Conservation (phyloP, 768 basidiomycete genomes). For the Hericium rajendrae region DNA sequence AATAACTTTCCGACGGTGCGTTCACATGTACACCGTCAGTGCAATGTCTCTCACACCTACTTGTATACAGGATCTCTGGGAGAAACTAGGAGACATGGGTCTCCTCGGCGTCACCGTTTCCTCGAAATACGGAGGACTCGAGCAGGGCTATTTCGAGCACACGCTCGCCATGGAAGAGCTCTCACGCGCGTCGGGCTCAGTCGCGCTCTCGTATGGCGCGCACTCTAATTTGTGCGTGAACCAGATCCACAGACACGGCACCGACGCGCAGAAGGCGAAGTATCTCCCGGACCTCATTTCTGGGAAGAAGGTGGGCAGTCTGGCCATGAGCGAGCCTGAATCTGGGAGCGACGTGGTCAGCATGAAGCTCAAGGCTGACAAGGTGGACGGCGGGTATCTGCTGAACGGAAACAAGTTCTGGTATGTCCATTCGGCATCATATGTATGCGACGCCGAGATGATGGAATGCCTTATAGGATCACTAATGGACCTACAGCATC, state of each 20-base stretch:
- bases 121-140: slow-evolving; percentile 73
- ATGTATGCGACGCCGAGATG: background rate
- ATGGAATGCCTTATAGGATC: slow-evolving; percentile 46
- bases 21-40: background rate
- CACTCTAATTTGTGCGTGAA: slow-evolving; percentile 81
- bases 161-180: slow-evolving; percentile 93
- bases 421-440: slow-evolving; percentile 31
- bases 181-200: slow-evolving; percentile 83
- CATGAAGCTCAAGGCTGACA: slow-evolving; percentile 79
- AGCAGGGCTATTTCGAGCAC: slow-evolving; percentile 78
- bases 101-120: slow-evolving; percentile 81
- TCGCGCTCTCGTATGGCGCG: slow-evolving; percentile 86
- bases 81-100: slow-evolving; percentile 88
- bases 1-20: slow-evolving; percentile 74
- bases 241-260: slow-evolving; percentile 75
- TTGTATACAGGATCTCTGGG: slow-evolving; percentile 61
- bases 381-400: slow-evolving; percentile 63
- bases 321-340: slow-evolving; percentile 93
- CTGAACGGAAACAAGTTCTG: slow-evolving; percentile 93
- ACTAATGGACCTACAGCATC: slow-evolving; percentile 91
- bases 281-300: slow-evolving; percentile 75
- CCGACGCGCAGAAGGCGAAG: slow-evolving; percentile 70
- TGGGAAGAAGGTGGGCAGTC: slow-evolving; percentile 76
- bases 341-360: slow-evolving; percentile 94
- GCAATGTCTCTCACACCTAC: background rate